Evolutionary conservation across 2,329 filamentous ascomycete genomes (phyloP).

Genomic region (Amesomyces nigricolor): DNA sequence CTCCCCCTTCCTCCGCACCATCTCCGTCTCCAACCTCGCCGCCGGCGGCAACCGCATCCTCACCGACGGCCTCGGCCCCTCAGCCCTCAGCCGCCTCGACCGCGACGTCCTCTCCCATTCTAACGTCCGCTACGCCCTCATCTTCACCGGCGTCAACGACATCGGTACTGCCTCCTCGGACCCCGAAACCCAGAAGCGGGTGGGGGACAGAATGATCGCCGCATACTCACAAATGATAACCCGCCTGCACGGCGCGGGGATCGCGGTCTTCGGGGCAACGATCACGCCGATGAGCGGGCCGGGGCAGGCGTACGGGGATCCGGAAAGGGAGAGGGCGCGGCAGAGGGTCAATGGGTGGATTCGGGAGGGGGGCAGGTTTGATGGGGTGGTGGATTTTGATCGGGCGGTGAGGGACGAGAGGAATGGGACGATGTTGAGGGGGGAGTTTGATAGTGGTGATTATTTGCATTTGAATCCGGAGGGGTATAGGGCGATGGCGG

Average conservation of each 20-base stretch:
- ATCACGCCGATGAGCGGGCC: slow-evolving; percentile 40
- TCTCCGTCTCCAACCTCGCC: slow-evolving; percentile 50
- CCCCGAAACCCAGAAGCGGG: slow-evolving; percentile 36
- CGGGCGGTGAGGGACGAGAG: slow-evolving; percentile 44
- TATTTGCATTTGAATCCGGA: slow-evolving; percentile 52
- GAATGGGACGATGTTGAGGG: slow-evolving; percentile 40
- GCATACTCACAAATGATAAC: slow-evolving; percentile 53
- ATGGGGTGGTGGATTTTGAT: slow-evolving; percentile 59
- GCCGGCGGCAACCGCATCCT: slow-evolving; percentile 60
- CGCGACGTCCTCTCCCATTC: slow-evolving; percentile 54
- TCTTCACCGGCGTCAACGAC: slow-evolving; percentile 61
- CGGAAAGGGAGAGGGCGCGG: slow-evolving; percentile 48
- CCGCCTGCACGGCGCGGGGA: slow-evolving; percentile 45
- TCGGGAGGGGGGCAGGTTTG: slow-evolving; percentile 47
- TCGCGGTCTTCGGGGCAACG: slow-evolving; percentile 54
- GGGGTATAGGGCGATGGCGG: slow-evolving; percentile 52
- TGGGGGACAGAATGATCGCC: slow-evolving; percentile 45
- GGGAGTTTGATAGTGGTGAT: slow-evolving; percentile 51
- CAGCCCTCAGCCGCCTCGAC: slow-evolving; percentile 50
- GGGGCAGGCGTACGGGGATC: slow-evolving; percentile 45
- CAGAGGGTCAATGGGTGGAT: slow-evolving; percentile 56
- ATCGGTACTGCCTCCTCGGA: slow-evolving; percentile 48
- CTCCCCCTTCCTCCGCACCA: slow-evolving; percentile 25
- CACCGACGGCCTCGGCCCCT: slow-evolving; percentile 54
- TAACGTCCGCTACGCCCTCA: slow-evolving; percentile 48